These are phyloP conservation scores for Durusdinium trenchii DNA, from an alignment of 73 alveolate genomes.

Conservation along the genomic window DNA sequence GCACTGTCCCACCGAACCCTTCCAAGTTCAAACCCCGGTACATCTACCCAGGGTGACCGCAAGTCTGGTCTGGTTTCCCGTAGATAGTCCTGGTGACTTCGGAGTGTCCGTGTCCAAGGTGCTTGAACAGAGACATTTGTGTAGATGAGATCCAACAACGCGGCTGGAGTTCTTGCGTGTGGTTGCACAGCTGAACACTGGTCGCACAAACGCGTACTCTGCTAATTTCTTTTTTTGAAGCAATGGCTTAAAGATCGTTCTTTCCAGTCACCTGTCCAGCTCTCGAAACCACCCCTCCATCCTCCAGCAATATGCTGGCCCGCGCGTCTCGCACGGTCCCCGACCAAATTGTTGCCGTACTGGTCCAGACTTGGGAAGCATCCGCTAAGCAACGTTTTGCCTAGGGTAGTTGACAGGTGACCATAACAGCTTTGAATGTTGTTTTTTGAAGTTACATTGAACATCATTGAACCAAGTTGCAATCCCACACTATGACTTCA, in stretches of 20 bases:
- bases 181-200: slow-evolving; percentile 29
- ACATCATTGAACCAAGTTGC: not conserved
- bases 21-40: not conserved
- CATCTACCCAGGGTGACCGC: not conserved
- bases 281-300: not conserved
- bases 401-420: not conserved
- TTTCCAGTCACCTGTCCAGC: slow-evolving; percentile 33
- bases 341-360: not conserved
- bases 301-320: not conserved
- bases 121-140: not conserved
- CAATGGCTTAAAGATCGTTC: not conserved
- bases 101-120: not conserved
- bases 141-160: not conserved
- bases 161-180: not conserved
- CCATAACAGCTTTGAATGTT: not conserved
- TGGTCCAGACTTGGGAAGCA: not conserved
- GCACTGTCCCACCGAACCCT: not conserved
- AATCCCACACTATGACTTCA: not conserved
- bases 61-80: not conserved
- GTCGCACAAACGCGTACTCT: not conserved
- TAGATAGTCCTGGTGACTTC: not conserved
- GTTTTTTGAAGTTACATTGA: not conserved
- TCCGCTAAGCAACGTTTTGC: not conserved
- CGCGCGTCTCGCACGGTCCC: not conserved
- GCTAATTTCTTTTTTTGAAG: not conserved